A percentile compares a stretch with the other conserved stretches of the same genome.
These are phyloP conservation scores for Linum lewisii DNA, from an alignment of 345 rosid genomes.

Conservation along the genomic window DNA sequence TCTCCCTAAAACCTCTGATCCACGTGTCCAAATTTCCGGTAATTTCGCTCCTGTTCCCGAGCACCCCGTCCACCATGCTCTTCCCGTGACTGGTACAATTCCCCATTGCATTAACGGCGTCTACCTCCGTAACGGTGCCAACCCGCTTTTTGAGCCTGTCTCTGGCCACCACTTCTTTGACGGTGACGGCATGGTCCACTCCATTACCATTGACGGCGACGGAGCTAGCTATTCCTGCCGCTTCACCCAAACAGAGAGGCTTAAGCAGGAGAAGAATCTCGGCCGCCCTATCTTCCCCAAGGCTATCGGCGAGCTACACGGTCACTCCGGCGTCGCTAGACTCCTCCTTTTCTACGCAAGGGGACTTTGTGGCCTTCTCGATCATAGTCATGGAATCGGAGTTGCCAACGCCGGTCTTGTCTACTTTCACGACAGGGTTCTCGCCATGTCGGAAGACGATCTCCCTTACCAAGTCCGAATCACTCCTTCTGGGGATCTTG, in stretches of 20 bases:
- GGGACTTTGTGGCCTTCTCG: slow-evolving; percentile 55
- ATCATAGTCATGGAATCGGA: slow-evolving; percentile 62
- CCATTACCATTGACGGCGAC: slow-evolving; percentile 48
- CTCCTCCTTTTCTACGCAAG: slow-evolving; percentile 63
- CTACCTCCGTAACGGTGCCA: slow-evolving; percentile 88
- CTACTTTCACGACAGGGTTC: slow-evolving; percentile 58
- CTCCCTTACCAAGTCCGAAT: slow-evolving; percentile 74
- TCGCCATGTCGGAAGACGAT: slow-evolving; percentile 92
- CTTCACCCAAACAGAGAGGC: slow-evolving; percentile 45
- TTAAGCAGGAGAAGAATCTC: slow-evolving; percentile 14
- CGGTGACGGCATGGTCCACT: slow-evolving; percentile 97
- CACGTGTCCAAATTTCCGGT: slow-evolving; percentile 69
- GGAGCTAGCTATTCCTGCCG: slow-evolving; percentile 76
- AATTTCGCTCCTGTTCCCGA: slow-evolving; percentile 90
- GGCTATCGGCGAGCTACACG: too few relatives aligned
- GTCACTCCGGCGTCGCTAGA: slow-evolving; percentile 63
- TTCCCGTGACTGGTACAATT: slow-evolving; percentile 55
- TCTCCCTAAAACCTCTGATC: slow-evolving; percentile 82
- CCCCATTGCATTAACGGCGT: slow-evolving; percentile 81
- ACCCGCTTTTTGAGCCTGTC: slow-evolving; percentile 73
- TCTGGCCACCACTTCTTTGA: slow-evolving; percentile 93
- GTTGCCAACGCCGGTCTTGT: slow-evolving; percentile 88
- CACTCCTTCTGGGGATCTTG: slow-evolving; percentile 53
- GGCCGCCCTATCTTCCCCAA: slow-evolving; percentile 60
- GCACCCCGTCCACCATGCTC: slow-evolving; percentile 35